Percentiles rank a stretch among this genome's conserved stretches.
phyloP scores from a whole-genome alignment of 2,329 filamentous ascomycete species.

The Neofusicoccum umdonicola region DNA sequence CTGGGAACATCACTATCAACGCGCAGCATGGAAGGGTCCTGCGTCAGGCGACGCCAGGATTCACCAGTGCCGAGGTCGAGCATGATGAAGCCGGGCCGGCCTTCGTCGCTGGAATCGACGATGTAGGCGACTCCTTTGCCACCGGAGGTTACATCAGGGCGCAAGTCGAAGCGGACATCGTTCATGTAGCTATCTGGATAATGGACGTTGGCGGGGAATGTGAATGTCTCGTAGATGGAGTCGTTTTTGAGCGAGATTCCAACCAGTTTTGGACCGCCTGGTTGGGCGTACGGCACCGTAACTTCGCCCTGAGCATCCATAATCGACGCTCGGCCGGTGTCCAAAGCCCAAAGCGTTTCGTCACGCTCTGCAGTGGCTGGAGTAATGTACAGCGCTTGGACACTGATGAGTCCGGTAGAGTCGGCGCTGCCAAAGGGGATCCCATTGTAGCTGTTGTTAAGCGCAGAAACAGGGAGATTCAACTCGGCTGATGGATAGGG shows the following conservation, averaged over 20 bases:
- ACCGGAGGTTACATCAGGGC: constrained; percentile 36
- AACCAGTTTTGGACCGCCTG: constrained; percentile 52
- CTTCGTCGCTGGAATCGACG: constrained; percentile 48
- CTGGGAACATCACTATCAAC: constrained; percentile 44
- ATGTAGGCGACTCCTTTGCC: constrained; percentile 51
- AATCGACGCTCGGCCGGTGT: constrained; percentile 45
- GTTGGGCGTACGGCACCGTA: constrained; percentile 35
- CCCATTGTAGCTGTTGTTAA: constrained; percentile 44
- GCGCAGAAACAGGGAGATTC: constrained; percentile 47
- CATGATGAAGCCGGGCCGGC: constrained; percentile 49
- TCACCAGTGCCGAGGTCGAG: constrained; percentile 50
- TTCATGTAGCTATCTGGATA: constrained; percentile 51
- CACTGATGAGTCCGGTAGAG: constrained; percentile 45
- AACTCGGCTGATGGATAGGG: constrained; percentile 45
- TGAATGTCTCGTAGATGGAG: constrained; percentile 48
- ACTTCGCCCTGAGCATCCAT: constrained; percentile 41
- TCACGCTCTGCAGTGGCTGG: constrained; percentile 34
- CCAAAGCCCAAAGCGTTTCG: constrained; percentile 48
- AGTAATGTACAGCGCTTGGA: constrained; percentile 52
- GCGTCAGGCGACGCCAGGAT: constrained; percentile 49
- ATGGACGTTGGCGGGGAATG: constrained; percentile 46
- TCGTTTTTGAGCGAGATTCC: constrained; percentile 47
- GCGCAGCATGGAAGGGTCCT: constrained; percentile 34
- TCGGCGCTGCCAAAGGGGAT: constrained; percentile 47
- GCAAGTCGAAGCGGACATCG: constrained; percentile 53